Evolutionary conservation across 2,329 filamentous ascomycete species (phyloP).

Genomic region (Nigrospora osmanthi): DNA sequence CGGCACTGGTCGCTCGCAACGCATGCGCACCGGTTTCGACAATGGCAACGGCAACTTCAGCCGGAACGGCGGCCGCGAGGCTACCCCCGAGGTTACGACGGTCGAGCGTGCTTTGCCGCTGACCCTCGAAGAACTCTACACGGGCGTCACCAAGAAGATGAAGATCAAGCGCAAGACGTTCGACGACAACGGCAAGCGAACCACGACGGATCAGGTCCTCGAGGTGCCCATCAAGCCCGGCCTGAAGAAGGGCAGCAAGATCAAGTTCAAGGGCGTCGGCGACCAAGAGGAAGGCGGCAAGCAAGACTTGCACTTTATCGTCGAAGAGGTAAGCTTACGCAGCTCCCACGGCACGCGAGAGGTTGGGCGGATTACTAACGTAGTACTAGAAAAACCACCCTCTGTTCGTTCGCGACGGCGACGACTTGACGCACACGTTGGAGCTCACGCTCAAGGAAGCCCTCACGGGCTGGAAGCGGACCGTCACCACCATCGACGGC

Average conservation of each 20-base stretch:
- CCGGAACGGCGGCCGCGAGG: slow-evolving; percentile 29
- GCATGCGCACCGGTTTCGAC: slow-evolving; percentile 29
- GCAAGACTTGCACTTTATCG: slow-evolving; percentile 90
- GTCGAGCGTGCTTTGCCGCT: slow-evolving; percentile 79
- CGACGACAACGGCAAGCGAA: slow-evolving; percentile 77
- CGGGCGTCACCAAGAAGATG: slow-evolving; percentile 89
- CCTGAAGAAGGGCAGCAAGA: slow-evolving; percentile 94
- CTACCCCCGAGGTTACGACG: slow-evolving; percentile 80
- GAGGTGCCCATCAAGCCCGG: slow-evolving; percentile 95
- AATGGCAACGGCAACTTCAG: slow-evolving; percentile 8
- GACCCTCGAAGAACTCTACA: slow-evolving; percentile 81
- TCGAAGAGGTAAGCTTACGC: slow-evolving; percentile 69
- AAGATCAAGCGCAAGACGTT: slow-evolving; percentile 97
- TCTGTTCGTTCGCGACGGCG: slow-evolving; percentile 77
- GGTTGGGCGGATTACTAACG: slow-evolving; percentile 27
- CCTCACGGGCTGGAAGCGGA: slow-evolving; percentile 85
- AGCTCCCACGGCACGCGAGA: not conserved
- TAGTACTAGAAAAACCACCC: slow-evolving; percentile 70
- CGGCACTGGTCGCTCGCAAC: slow-evolving; percentile 15
- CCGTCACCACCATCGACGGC: slow-evolving; percentile 89
- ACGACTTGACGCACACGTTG: slow-evolving; percentile 73
- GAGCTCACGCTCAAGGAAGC: slow-evolving; percentile 88
- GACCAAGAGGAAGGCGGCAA: slow-evolving; percentile 95
- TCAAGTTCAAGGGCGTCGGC: slow-evolving; percentile 96
- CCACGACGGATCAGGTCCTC: slow-evolving; percentile 79